These are phyloP conservation scores for Purpureocillium lavendulum DNA, from an alignment of 2,329 filamentous ascomycete genomes.

Conservation along the genomic window DNA sequence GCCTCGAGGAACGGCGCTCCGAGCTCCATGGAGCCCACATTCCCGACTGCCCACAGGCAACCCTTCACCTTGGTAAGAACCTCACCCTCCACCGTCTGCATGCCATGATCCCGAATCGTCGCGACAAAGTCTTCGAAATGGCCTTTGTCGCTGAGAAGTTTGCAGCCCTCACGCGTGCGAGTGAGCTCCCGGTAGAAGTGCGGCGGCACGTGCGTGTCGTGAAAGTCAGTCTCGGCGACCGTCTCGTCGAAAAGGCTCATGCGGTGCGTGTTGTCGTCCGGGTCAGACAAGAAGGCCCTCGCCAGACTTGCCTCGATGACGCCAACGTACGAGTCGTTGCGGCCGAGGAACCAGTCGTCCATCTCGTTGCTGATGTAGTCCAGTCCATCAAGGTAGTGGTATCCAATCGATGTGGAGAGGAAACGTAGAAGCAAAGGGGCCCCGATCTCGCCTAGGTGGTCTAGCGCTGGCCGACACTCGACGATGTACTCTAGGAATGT, in stretches of 20 bases:
- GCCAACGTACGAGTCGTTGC: constrained; percentile 92
- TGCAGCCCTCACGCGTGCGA: constrained; percentile 85
- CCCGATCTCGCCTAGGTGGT: constrained; percentile 94
- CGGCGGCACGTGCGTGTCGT: constrained; percentile 72
- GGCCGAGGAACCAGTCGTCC: constrained; percentile 98
- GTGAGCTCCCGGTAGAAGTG: constrained; percentile 97
- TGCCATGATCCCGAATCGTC: constrained; percentile 80
- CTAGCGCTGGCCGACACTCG: constrained; percentile 86
- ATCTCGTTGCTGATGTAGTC: constrained; percentile 99
- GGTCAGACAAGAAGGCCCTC: constrained; percentile 66
- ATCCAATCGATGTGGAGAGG: constrained; percentile 90
- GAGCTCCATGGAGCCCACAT: constrained; percentile 96
- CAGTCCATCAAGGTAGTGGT: constrained; percentile 91
- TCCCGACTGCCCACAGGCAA: constrained; percentile 94
- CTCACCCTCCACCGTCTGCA: constrained; percentile 78
- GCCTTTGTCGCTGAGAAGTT: constrained; percentile 80
- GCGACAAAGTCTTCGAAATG: constrained; percentile 91
- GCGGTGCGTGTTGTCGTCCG: constrained; percentile 48
- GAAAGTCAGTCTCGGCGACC: constrained; percentile 45
- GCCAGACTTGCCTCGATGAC: constrained; percentile 94
- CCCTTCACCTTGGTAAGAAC: constrained; percentile 90
- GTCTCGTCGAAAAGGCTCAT: constrained; percentile 52
- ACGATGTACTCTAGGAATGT: constrained; percentile 92
- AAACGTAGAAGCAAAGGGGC: constrained; percentile 88
- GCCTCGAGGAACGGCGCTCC: constrained; percentile 90